These are phyloP conservation scores for Fusarium brevicatenulatum DNA, from an alignment of 2,329 filamentous ascomycete species.

Conservation along the genomic window DNA sequence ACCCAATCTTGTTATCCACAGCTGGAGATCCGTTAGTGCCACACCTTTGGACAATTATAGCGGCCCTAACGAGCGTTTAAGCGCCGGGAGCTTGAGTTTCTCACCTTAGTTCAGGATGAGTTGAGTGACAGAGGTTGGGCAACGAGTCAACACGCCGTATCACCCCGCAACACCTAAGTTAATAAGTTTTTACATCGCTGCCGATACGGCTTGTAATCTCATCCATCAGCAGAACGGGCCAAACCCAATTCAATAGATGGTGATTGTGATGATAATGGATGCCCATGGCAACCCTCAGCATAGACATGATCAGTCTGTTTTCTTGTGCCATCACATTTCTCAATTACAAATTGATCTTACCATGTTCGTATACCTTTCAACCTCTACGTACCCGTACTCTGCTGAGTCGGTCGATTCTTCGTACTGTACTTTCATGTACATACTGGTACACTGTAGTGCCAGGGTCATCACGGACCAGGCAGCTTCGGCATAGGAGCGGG, in stretches of 20 bases:
- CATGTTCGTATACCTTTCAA: conserved; percentile 2
- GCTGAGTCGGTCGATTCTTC: conserved; percentile 2
- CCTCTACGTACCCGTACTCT: conserved; percentile 18
- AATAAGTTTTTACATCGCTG: neutral
- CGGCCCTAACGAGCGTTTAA: conserved; percentile 40
- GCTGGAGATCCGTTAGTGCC: conserved; percentile 22
- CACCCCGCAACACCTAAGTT: neutral
- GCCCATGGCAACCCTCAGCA: conserved; percentile 26
- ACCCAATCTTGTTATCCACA: conserved; percentile 22
- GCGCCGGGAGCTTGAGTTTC: conserved; percentile 44
- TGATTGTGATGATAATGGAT: conserved; percentile 29
- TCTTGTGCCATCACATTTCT: conserved; percentile 18
- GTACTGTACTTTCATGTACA: neutral
- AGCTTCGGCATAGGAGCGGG: conserved; percentile 28
- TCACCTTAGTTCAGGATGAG: conserved; percentile 9
- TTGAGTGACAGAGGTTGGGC: conserved; percentile 10
- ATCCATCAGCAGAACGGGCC: conserved; percentile 10
- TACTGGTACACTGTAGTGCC: conserved; percentile 2
- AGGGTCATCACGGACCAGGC: conserved; percentile 34
- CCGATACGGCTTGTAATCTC: conserved; percentile 9
- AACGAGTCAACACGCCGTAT: conserved; percentile 13
- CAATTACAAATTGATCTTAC: conserved; percentile 1
- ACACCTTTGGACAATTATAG: conserved; percentile 46
- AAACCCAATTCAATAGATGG: conserved; percentile 1
- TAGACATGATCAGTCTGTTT: conserved; percentile 19